Evolutionary conservation across 352 stramenopile species (phyloP).

Genomic region (Phytophthora pini): DNA sequence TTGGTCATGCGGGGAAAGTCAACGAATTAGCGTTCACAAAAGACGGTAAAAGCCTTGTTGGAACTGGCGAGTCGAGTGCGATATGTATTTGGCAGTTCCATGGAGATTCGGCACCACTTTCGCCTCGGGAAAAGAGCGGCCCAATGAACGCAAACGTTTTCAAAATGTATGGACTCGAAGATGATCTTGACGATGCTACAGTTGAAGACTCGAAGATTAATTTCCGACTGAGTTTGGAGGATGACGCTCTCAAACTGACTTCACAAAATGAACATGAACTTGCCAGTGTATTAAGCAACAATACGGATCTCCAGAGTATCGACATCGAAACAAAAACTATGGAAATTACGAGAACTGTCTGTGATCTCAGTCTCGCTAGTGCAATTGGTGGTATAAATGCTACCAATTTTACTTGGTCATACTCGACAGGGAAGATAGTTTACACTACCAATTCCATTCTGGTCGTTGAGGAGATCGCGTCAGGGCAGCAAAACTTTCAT

Average conservation of each 20-base stretch:
- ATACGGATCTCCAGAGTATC: neutral
- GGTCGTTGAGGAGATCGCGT: constrained; percentile 47
- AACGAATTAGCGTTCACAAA: constrained; percentile 49
- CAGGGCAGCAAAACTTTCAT: constrained; percentile 32
- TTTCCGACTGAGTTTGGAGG: constrained; percentile 42
- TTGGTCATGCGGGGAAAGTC: constrained; percentile 49
- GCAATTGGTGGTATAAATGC: constrained; percentile 24
- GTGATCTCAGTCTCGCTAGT: constrained; percentile 14
- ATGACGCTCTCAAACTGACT: constrained; percentile 42
- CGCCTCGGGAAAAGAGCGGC: constrained; percentile 15
- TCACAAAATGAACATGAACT: neutral
- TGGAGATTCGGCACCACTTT: constrained; percentile 38
- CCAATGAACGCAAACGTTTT: neutral
- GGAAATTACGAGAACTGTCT: neutral
- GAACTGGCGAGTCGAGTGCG: constrained; percentile 49
- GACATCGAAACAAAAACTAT: constrained; percentile 6
- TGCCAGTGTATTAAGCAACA: constrained; percentile 20
- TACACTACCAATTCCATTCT: constrained; percentile 24
- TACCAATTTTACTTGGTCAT: constrained; percentile 40
- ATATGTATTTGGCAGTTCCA: constrained; percentile 72
- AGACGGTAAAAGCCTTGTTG: constrained; percentile 48
- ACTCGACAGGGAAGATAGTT: constrained; percentile 41
- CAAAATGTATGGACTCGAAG: neutral
- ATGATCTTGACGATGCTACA: neutral
- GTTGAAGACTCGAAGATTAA: constrained; percentile 35